These are phyloP conservation scores for Calonectria pseudoturangicola DNA, from an alignment of 2,329 filamentous ascomycete species.

Conservation along the genomic window DNA sequence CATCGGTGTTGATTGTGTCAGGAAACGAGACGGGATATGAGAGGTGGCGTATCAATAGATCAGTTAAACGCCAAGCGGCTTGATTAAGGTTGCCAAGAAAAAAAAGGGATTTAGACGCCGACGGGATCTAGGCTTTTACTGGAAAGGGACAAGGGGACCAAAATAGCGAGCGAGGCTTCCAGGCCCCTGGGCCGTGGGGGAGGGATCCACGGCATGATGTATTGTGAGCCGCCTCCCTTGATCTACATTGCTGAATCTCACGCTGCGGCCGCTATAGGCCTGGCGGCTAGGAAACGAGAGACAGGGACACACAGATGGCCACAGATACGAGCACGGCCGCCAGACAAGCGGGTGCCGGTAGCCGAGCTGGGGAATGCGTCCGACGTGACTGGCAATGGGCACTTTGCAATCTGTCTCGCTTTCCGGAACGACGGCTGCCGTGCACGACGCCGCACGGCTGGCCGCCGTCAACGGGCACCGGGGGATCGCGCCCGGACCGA, in stretches of 20 bases:
- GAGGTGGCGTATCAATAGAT: neutral
- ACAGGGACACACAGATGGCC: neutral
- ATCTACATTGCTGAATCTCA: conserved; percentile 9
- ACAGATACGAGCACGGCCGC: conserved; percentile 6
- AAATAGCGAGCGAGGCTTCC: neutral
- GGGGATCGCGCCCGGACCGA: neutral
- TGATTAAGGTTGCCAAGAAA: conserved; percentile 17
- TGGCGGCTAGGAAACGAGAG: conserved; percentile 8
- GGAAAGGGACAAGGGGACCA: neutral
- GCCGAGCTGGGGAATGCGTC: conserved; percentile 30
- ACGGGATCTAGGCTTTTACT: neutral
- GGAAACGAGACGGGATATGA: neutral
- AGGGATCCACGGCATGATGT: neutral
- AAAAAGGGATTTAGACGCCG: neutral
- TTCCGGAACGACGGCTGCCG: conserved; percentile 15
- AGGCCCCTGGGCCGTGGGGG: neutral
- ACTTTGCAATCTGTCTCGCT: conserved; percentile 19
- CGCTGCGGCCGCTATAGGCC: conserved; percentile 5
- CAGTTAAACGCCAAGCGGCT: neutral
- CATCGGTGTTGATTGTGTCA: conserved; percentile 9
- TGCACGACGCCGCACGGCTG: neutral
- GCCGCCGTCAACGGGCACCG: conserved; percentile 22
- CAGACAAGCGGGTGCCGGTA: conserved; percentile 19
- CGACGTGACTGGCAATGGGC: neutral
- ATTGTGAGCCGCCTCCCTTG: conserved; percentile 12